Evolutionary conservation across 2,329 filamentous ascomycete genomes (phyloP).

Genomic region (Alternaria solani): DNA sequence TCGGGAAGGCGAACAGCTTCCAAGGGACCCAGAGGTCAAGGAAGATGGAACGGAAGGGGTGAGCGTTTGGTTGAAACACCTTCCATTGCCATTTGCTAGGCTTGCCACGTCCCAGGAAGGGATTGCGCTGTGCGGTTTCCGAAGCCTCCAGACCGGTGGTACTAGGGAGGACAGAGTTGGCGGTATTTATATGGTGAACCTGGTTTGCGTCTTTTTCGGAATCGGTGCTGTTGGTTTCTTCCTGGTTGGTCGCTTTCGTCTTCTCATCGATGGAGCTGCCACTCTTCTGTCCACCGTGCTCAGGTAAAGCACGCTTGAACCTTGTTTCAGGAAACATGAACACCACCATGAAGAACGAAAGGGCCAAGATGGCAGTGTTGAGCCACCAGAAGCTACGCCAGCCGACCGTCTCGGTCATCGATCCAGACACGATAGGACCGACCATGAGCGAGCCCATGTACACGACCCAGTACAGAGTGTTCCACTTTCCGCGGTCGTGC

Average conservation of each 20-base stretch:
- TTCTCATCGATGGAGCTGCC: conserved; percentile 31
- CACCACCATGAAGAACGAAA: conserved; percentile 61
- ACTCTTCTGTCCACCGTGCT: conserved; percentile 26
- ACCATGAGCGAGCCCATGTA: conserved; percentile 71
- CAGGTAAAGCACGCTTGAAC: conserved; percentile 59
- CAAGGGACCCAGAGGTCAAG: conserved; percentile 68
- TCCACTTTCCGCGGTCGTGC: conserved; percentile 69
- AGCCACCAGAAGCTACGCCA: conserved; percentile 74
- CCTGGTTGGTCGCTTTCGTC: conserved; percentile 14
- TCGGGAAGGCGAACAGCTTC: conserved; percentile 69
- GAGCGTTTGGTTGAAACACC: conserved; percentile 59
- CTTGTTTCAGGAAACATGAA: conserved; percentile 71
- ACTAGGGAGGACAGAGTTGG: conserved; percentile 23
- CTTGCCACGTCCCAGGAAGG: conserved; percentile 63
- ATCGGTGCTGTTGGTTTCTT: conserved; percentile 19
- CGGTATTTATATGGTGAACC: conserved; percentile 38
- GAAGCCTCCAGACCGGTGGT: conserved; percentile 34
- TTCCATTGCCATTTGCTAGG: conserved; percentile 66
- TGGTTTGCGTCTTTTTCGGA: conserved; percentile 33
- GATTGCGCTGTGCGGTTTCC: conserved; percentile 59
- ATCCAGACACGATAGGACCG: conserved; percentile 64
- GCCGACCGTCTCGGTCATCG: conserved; percentile 66
- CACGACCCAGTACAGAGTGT: conserved; percentile 67
- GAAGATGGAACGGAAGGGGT: conserved; percentile 57
- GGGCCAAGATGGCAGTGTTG: conserved; percentile 63